A percentile compares a stretch with the other conserved stretches of the same genome.
Conservation (phyloP, 2,329 filamentous ascomycete genomes). For the Venturia carpophila region DNA sequence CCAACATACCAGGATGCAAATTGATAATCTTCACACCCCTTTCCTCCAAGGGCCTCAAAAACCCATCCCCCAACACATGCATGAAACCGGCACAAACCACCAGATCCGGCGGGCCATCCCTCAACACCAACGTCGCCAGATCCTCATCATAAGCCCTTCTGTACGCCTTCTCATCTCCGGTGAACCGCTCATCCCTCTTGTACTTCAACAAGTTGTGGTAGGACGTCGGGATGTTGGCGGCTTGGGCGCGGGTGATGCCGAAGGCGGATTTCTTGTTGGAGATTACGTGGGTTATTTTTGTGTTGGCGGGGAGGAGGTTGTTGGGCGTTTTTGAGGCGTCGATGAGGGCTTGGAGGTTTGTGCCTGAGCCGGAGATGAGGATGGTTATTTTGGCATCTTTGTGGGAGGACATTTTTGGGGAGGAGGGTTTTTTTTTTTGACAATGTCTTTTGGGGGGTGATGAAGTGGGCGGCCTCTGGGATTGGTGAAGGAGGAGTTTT, state of each 20-base stretch:
- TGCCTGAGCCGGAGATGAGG: slow-evolving; percentile 48
- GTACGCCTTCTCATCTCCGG: slow-evolving; percentile 39
- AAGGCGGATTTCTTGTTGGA: slow-evolving; percentile 58
- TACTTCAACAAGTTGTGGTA: slow-evolving; percentile 77
- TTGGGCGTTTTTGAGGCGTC: slow-evolving; percentile 45
- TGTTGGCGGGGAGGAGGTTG: slow-evolving; percentile 39
- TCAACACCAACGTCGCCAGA: slow-evolving; percentile 59
- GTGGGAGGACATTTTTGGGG: not conserved
- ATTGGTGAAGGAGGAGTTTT: not conserved
- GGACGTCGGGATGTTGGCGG: slow-evolving; percentile 58
- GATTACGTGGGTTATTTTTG: slow-evolving; percentile 55
- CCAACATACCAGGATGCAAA: slow-evolving; percentile 52
- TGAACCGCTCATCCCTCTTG: slow-evolving; percentile 56
- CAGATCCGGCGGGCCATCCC: slow-evolving; percentile 61
- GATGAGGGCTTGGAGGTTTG: slow-evolving; percentile 72
- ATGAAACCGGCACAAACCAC: slow-evolving; percentile 83
- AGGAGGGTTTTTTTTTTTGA: no score
- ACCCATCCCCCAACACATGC: slow-evolving; percentile 66
- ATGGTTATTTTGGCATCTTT: slow-evolving; percentile 13
- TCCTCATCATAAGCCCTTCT: slow-evolving; percentile 67
- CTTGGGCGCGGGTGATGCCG: slow-evolving; percentile 53
- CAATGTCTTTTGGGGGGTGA: no score
- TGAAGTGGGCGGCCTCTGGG: not conserved
- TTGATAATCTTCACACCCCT: slow-evolving; percentile 67
- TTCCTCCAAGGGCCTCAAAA: slow-evolving; percentile 59